Base-by-base conservation (phyloP, 495 filamentous ascomycete genomes). In the Annulohypoxylon moriforme region DNA sequence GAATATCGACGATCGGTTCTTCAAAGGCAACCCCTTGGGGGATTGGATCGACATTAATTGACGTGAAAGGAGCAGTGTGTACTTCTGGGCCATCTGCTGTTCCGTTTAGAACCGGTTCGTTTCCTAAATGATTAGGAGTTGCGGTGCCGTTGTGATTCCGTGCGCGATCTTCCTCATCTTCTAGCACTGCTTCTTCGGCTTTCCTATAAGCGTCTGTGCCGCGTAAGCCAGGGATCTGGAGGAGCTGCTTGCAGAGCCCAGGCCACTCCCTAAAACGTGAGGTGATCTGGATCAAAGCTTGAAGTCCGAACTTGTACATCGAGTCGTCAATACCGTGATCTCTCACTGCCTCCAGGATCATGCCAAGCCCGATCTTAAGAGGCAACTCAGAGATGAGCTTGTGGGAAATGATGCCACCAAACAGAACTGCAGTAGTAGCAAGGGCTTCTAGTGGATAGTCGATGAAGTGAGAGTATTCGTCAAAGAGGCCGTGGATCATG, bases 261-360 rank as follows among this genome's bases (percentile, higher is more conserved):
- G 92, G 91, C 96, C 96, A 98, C 73, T 98, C 96, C 4, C 86
- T 85, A n/a, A 99, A 86, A 46, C 94, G 89, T 31, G 86, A 83
- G 47, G 91, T 89, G 57, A 97, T 87, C 76, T 98, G 93, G 63
- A 97, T 89, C 33, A 99, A 89, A 7, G 96, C 96, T 76, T 98
- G 95, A n/a, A 98, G 86, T 1, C 96, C 96, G 77, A 99, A 99
- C 71, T 97, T 97, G 83, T 94, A 98, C 96, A 99, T 98, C 0
- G 91, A 88, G 55, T 93, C 87, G 14, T 94, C 91, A 9, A 92
- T 87, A 4, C 85, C 83, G 71, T 94, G 91, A 66, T 97, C 93
- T 49, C 92, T 84, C 11, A 98, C 94, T 13, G 96, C 92, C 78
- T 99, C 95, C 31, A 98, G 84, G 66, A 99, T 94, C 96, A 99